Conservation (phyloP, 169 alveolate genomes). For the Cryptosporidium andersoni region DNA sequence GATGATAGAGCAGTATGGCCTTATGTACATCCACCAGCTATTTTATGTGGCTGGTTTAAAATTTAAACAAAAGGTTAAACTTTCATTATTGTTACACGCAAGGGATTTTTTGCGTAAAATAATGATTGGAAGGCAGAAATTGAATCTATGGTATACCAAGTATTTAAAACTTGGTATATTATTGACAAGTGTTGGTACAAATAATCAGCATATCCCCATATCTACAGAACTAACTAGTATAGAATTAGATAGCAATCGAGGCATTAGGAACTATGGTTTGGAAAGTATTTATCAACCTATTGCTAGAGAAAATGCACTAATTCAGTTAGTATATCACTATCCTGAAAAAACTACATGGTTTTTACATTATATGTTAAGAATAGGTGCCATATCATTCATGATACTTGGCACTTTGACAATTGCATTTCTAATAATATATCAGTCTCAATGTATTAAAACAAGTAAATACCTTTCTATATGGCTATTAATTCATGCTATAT, state of each 20-base stretch:
- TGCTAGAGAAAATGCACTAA: constrained; percentile 43
- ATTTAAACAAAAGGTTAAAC: neutral
- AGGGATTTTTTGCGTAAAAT: neutral
- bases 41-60: constrained; percentile 55
- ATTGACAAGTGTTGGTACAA: no score
- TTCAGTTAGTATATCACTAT: constrained; percentile 51
- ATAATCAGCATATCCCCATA: no score
- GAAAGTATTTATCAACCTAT: no score
- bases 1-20: constrained; percentile 2
- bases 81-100: no score
- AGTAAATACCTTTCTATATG: constrained; percentile 40
- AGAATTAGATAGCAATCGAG: no score
- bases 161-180: constrained; percentile 6
- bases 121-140: constrained; percentile 47
- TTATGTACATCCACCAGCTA: constrained; percentile 42
- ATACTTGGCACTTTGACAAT: constrained; percentile 19
- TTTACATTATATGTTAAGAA: constrained; percentile 3
- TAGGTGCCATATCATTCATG: constrained; percentile 19
- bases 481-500: constrained; percentile 33
- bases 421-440: neutral
- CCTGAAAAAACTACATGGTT: constrained; percentile 61
- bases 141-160: constrained; percentile 39
- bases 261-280: no score
- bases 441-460: neutral
- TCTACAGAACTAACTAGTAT: no score